Evolutionary conservation across 2,329 filamentous ascomycete species (phyloP).

Genomic region (Cryphonectria carpinicola): DNA sequence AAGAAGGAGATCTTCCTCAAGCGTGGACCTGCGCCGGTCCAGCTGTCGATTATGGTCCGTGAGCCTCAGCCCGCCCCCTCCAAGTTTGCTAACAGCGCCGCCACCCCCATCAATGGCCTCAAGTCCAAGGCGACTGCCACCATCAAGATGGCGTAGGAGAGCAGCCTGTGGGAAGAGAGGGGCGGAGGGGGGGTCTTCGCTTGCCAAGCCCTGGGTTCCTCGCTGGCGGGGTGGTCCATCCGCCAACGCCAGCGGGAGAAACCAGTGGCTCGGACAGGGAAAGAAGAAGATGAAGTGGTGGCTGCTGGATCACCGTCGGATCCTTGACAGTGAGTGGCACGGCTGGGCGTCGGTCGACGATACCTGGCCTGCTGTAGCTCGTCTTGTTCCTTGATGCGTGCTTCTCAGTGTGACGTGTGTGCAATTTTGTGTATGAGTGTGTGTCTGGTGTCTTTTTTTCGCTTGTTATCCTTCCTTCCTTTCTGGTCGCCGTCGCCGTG

Average conservation of each 20-base stretch:
- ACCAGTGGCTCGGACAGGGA: background rate
- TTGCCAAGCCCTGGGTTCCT: background rate
- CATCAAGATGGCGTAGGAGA: constrained; percentile 32
- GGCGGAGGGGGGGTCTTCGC: background rate
- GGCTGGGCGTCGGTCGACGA: constrained; percentile 3
- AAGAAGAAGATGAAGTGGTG: background rate
- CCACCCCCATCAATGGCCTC: constrained; percentile 39
- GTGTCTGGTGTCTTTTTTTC: background rate
- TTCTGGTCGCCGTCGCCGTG: background rate
- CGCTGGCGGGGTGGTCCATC: background rate
- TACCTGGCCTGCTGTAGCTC: constrained; percentile 21
- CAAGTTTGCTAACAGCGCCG: constrained; percentile 36
- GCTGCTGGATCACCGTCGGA: constrained; percentile 22
- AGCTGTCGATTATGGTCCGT: constrained; percentile 80
- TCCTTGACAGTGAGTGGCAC: constrained; percentile 21
- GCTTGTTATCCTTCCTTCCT: background rate
- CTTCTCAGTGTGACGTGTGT: constrained; percentile 21
- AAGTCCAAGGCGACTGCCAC: constrained; percentile 41
- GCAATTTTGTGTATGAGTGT: constrained; percentile 7
- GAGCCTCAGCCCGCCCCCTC: constrained; percentile 57
- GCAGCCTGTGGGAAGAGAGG: constrained; percentile 20
- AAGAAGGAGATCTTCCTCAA: constrained; percentile 66
- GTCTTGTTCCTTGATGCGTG: constrained; percentile 25
- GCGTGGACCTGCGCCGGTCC: constrained; percentile 61
- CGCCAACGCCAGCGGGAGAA: background rate